Base-by-base conservation (phyloP, 441 rosid species). In the Gossypium gossypioides region DNA sequence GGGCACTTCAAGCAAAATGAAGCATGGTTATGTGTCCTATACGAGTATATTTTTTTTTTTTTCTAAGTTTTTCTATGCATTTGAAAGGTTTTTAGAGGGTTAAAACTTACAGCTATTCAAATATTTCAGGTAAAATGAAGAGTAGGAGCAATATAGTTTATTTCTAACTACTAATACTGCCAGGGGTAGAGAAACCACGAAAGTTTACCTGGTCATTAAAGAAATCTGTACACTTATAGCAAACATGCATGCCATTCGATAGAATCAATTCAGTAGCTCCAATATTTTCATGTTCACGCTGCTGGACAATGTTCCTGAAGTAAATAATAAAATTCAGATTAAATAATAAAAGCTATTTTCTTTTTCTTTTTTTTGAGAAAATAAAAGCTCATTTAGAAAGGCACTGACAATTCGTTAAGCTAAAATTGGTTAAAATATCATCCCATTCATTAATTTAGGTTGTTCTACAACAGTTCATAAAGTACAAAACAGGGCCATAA, bases 161-260 rank as follows among this genome's bases (percentile, higher is more conserved):
- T 52, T 18, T 52, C 57, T 52, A 55, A 55, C 60, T 55, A 9
- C 15, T 9, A 29, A 44, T 21, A 56, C n/a, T 4, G 16, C 13
- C 37, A 29, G 19, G 70, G 54, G 55, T 21, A 56, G 25, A 52
- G 63, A 80, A 50, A 71, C 22, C 48, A 25, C 46, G 63, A 80
- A 50, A 71, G 44, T 76, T 61, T 83, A 94, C 98, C 98, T 94
- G 97, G 79, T 91, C 98, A 68, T 94, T 89, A 82, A 87, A 89
- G 84, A 89, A 89, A 81, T 94, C 91, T 6, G 98, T 94, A 40
- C 89, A 83, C 81, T 94, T 91, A 73, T 88, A 94, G 85, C 93
- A 91, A 73, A 91, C 87, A 72, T 87, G 84, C 93, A 91, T 89
- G 75, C 97, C 98, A 78, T 94, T 94, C 75, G 98, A 90, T 80